Evolutionary conservation across 805 yeast genomes (phyloP).

Genomic region (Kazachstania viticola): DNA sequence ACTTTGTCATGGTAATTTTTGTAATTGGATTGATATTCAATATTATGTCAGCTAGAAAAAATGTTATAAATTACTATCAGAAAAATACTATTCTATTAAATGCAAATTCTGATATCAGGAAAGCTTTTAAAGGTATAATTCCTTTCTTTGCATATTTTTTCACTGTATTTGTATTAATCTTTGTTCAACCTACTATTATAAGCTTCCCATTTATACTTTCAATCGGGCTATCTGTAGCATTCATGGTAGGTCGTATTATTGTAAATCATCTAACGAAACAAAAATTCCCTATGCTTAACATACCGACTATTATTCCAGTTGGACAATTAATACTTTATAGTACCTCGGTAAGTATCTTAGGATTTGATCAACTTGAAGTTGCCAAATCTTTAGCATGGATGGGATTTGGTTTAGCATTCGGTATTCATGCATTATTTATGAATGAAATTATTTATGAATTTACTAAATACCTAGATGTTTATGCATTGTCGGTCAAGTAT

Average conservation of each 20-base stretch:
- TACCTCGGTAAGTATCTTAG: conserved; percentile 15
- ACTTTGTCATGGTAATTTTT: conserved; percentile 45
- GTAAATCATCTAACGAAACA: conserved; percentile 76
- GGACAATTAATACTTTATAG: conserved; percentile 30
- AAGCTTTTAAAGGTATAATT: conserved; percentile 42
- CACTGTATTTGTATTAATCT: conserved; percentile 35
- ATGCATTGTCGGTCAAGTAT: conserved; percentile 74
- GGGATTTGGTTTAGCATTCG: conserved; percentile 56
- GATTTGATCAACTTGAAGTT: conserved; percentile 30
- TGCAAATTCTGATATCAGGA: conserved; percentile 17
- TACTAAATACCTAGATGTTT: conserved; percentile 71
- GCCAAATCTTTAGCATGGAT: conserved; percentile 46
- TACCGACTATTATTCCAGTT: conserved; percentile 58
- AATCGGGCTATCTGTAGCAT: conserved; percentile 68
- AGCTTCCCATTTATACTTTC: conserved; percentile 52
- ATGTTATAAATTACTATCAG: conserved; percentile 40
- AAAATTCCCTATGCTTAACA: conserved; percentile 59
- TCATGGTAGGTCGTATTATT: conserved; percentile 84
- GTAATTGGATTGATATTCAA: conserved; percentile 48
- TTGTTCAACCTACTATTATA: conserved; percentile 38
- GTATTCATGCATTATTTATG: conserved; percentile 61
- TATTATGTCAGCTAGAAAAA: conserved; percentile 53
- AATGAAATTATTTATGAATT: conserved; percentile 70
- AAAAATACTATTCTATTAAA: conserved; percentile 13
- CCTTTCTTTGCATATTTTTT: conserved; percentile 56